Conservation (phyloP, 306 rosid species). For the Amphicarpaea edgeworthii region DNA sequence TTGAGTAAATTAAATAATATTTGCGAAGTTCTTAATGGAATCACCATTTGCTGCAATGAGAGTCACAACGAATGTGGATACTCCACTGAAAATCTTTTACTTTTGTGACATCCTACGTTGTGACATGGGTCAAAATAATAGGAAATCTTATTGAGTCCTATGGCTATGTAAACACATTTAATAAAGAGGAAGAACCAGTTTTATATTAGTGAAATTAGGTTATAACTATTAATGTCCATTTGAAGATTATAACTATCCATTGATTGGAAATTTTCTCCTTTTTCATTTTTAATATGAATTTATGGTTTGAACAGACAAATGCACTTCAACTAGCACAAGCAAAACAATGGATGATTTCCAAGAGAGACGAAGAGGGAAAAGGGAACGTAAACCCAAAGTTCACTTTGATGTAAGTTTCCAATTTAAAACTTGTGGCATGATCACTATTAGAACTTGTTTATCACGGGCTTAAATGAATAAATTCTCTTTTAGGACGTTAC, state of each 20-base stretch:
- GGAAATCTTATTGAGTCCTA: conserved; percentile 3
- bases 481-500: conserved; percentile 61
- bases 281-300: conserved; percentile 13
- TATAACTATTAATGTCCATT: conserved; percentile 16
- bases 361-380: conserved; percentile 70
- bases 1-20: too few species aligned
- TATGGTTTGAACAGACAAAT: conserved; percentile 61
- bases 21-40: too few species aligned
- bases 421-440: conserved; percentile 31
- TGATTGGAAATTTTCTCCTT: neutral
- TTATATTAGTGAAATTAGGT: conserved; percentile 13
- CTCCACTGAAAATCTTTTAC: too few species aligned
- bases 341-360: conserved; percentile 51
- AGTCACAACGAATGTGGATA: too few species aligned
- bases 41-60: too few species aligned
- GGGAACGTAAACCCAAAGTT: conserved; percentile 71
- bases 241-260: conserved; percentile 17
- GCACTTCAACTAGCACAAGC: conserved; percentile 64
- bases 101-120: neutral
- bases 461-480: conserved; percentile 34
- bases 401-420: conserved; percentile 74
- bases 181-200: neutral
- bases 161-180: conserved; percentile 20
- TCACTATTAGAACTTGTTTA: conserved; percentile 15
- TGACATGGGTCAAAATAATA: neutral